A percentile compares a stretch with the other conserved stretches of the same genome.
phyloP scores from a whole-genome alignment of 2,329 filamentous ascomycete species.

The Trichoderma semiorbis region DNA sequence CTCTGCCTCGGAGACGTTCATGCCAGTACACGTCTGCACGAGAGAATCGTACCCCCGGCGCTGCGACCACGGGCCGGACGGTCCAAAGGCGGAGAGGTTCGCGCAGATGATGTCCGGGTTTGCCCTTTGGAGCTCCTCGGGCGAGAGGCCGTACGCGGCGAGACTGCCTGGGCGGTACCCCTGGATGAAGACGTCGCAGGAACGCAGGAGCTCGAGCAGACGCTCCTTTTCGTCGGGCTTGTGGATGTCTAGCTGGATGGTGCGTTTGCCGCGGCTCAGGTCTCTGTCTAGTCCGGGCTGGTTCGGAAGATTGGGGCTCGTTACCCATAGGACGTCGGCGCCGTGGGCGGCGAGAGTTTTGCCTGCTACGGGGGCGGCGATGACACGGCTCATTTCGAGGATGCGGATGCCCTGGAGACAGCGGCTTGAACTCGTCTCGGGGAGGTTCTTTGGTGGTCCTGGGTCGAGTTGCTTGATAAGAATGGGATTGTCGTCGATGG shows the following conservation, averaged over 20 bases:
- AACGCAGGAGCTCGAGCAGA: conserved; percentile 54
- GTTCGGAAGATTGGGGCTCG: conserved; percentile 59
- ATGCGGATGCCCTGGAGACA: conserved; percentile 61
- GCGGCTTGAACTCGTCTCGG: neutral
- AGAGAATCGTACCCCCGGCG: conserved; percentile 53
- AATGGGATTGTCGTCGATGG: conserved; percentile 46
- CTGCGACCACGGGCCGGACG: conserved; percentile 38
- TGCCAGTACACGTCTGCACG: conserved; percentile 50
- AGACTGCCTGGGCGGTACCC: conserved; percentile 60
- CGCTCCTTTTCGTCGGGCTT: conserved; percentile 42
- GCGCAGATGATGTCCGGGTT: conserved; percentile 48
- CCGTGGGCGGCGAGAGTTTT: conserved; percentile 67
- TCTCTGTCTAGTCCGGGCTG: conserved; percentile 65
- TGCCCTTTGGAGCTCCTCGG: conserved; percentile 34
- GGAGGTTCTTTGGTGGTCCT: conserved; percentile 5
- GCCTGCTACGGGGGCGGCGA: conserved; percentile 66
- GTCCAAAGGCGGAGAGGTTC: conserved; percentile 52
- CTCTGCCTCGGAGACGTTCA: conserved; percentile 54
- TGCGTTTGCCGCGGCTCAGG: conserved; percentile 64
- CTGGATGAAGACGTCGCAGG: conserved; percentile 61
- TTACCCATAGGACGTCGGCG: conserved; percentile 67
- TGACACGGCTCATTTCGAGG: conserved; percentile 68
- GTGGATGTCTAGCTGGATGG: conserved; percentile 57
- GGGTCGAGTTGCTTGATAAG: conserved; percentile 34
- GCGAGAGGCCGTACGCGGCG: conserved; percentile 37